Evolutionary conservation across 176 grass and related monocot genomes (phyloP), one percentile per base, ranked within the genome.

Genomic region (Metroxylon sagu): DNA sequence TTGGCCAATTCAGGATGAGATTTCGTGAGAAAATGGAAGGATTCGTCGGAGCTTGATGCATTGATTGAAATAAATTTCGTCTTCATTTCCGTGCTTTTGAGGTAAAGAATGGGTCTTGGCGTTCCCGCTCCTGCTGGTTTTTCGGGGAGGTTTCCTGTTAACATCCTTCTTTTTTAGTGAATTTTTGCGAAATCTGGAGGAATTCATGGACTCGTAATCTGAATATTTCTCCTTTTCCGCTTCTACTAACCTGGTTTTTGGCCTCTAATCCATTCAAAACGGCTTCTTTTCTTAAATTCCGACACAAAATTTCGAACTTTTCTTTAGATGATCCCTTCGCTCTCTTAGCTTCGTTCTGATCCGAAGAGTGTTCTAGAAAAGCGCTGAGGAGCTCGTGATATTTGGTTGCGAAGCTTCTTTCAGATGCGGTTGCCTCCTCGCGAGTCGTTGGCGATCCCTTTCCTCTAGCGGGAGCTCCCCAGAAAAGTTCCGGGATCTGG

Each of bases 371-470:
- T 85, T 80, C 29, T 25, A 56, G 31, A 59, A 50, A 74, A 29
- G 58, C 17, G 58, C 17, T 12, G 56, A 60, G 64, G 68, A 69
- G 66, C 93, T 88, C 84, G 88, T 98, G 94, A 89, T 74, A 75
- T 56, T 70, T 80, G 66, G 90, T 85, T 85, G 82, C 63, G 68
- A 66, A 51, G 75, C 65, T 50, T 53, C 60, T 23, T 67, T 43
- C 51, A 25, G 64, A 74, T 74, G 52, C 57, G 55, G 48, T 26
- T 68, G 57, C 74, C 53, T 35, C 3, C 29, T 43, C 61, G 57
- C 26, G 26, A 27, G 16, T 58, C 52, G 65, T 69, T 59, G 25
- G 59, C 8, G 50, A 48, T 16, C 17, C 54, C 52, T 60, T 69
- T 63, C 39, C 19, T 23, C 53, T 14, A 43, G 18, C 54, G 21